These are phyloP conservation scores for Pyrus pyrifolia DNA, from an alignment of 306 rosid species.

Conservation along the genomic window DNA sequence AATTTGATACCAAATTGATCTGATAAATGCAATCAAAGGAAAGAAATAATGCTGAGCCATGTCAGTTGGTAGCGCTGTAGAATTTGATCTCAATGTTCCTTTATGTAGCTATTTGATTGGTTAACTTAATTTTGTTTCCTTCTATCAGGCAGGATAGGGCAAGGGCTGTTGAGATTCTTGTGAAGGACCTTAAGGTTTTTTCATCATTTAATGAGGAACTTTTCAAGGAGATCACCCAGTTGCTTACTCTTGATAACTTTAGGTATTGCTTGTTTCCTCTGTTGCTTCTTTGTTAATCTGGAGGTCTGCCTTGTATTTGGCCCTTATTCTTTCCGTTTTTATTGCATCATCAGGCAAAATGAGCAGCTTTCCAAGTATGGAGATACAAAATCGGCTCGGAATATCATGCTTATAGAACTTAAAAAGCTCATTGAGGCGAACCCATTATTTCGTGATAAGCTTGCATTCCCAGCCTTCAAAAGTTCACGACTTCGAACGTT, in stretches of 20 bases:
- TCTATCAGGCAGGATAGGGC: slow-evolving; percentile 41
- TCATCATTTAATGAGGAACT: slow-evolving; percentile 40
- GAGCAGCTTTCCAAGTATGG: slow-evolving; percentile 51
- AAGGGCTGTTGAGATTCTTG: slow-evolving; percentile 41
- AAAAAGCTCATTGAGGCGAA: slow-evolving; percentile 41
- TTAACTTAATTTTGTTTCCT: background rate
- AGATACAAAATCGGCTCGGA: slow-evolving; percentile 42
- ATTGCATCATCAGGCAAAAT: slow-evolving; percentile 29
- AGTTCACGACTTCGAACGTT: slow-evolving; percentile 40
- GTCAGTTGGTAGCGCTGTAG: background rate
- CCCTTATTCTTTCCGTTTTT: background rate
- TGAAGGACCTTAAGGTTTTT: slow-evolving; percentile 45
- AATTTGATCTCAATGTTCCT: background rate
- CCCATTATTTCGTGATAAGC: slow-evolving; percentile 44
- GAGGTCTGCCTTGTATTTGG: background rate
- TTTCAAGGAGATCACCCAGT: slow-evolving; percentile 44
- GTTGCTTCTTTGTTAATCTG: background rate
- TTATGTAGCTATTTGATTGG: background rate
- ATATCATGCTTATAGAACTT: slow-evolving; percentile 41
- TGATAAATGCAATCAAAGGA: background rate
- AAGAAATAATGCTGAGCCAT: background rate
- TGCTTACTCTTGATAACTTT: slow-evolving; percentile 44
- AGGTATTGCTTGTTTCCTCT: slow-evolving; percentile 12
- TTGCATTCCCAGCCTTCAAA: slow-evolving; percentile 34
- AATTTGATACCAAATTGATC: background rate